These are phyloP conservation scores for Chaetomiaceae sp. DNA, from an alignment of 2,329 filamentous ascomycete genomes.

Conservation along the genomic window DNA sequence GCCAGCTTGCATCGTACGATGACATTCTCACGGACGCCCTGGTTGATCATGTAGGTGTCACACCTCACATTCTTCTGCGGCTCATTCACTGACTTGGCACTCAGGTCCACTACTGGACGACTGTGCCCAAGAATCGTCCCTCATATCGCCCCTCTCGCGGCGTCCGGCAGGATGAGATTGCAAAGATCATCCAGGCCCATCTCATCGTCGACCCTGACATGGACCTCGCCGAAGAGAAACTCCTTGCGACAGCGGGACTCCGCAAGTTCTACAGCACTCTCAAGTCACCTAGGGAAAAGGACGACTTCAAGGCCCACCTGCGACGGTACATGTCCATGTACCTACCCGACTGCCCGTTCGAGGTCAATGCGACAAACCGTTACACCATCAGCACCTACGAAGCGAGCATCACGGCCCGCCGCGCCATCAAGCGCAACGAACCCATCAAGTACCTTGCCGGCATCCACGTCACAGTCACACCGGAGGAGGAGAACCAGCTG, in stretches of 20 bases:
- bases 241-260: slow-evolving; percentile 68
- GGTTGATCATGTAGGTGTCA: slow-evolving; percentile 78
- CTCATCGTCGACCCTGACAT: slow-evolving; percentile 71
- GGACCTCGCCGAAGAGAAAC: slow-evolving; percentile 60
- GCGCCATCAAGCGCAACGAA: slow-evolving; percentile 72
- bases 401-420: slow-evolving; percentile 77
- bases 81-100: not conserved
- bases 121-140: slow-evolving; percentile 85
- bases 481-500: slow-evolving; percentile 80
- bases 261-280: slow-evolving; percentile 63
- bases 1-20: slow-evolving; percentile 87
- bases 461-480: slow-evolving; percentile 86
- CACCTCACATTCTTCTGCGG: not conserved
- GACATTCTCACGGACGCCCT: slow-evolving; percentile 93
- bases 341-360: slow-evolving; percentile 87
- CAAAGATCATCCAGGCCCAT: slow-evolving; percentile 55
- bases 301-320: slow-evolving; percentile 79
- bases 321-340: slow-evolving; percentile 91
- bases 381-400: slow-evolving; percentile 91
- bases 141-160: slow-evolving; percentile 82
- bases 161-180: slow-evolving; percentile 58
- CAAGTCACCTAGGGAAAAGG: slow-evolving; percentile 69
- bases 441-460: slow-evolving; percentile 86
- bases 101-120: slow-evolving; percentile 93
- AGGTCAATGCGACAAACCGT: slow-evolving; percentile 84